Conservation (phyloP, 2,329 filamentous ascomycete genomes). For the Colletotrichum trifolii region DNA sequence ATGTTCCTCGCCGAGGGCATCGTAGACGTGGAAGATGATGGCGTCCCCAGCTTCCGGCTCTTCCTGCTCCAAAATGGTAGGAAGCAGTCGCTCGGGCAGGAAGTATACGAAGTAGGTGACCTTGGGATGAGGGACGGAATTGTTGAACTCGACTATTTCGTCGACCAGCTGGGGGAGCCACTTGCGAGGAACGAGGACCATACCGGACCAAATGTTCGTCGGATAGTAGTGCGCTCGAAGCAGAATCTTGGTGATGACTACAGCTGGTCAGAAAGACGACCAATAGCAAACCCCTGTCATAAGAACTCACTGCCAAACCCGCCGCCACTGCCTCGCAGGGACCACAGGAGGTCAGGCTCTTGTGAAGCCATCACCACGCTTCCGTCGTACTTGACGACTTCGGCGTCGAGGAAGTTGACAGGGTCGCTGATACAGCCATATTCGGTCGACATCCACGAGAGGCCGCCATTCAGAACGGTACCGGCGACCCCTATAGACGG, state of each 20-base stretch:
- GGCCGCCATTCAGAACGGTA: constrained; percentile 14
- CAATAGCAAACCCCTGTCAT: background rate
- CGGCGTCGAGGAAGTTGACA: constrained; percentile 23
- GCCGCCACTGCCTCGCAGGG: constrained; percentile 20
- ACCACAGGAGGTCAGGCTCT: constrained; percentile 24
- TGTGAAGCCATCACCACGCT: constrained; percentile 19
- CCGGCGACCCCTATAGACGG: constrained; percentile 20
- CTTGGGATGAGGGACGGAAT: constrained; percentile 17
- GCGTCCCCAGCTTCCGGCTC: constrained; percentile 10
- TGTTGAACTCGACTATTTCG: constrained; percentile 15
- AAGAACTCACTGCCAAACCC: constrained; percentile 17
- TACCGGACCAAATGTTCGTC: constrained; percentile 24
- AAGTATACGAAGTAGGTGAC: constrained; percentile 28
- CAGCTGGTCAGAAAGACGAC: background rate
- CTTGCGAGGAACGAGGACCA: constrained; percentile 10
- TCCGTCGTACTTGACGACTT: constrained; percentile 30
- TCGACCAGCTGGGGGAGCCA: constrained; percentile 12
- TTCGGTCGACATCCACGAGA: constrained; percentile 24
- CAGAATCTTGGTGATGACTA: constrained; percentile 23
- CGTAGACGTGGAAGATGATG: constrained; percentile 22
- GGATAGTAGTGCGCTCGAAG: constrained; percentile 24
- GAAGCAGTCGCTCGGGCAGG: constrained; percentile 12
- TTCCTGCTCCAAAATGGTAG: constrained; percentile 8
- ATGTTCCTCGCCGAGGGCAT: constrained; percentile 20
- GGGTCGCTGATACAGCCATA: constrained; percentile 24